These are phyloP conservation scores for Blepharisma japonicum DNA, from an alignment of 73 alveolate genomes.

Conservation along the genomic window DNA sequence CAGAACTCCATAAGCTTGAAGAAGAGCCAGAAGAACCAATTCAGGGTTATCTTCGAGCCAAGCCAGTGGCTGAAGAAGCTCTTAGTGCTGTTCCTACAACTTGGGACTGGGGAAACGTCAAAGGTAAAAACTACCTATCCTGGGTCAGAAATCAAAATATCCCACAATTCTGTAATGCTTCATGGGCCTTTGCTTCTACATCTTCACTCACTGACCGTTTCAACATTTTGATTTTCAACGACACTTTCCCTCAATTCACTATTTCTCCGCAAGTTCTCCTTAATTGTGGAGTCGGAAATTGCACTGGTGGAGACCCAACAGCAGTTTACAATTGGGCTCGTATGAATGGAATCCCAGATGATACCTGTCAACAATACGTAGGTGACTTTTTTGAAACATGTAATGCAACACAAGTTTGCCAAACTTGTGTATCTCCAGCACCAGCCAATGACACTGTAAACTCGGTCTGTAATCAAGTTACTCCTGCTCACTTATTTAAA, in stretches of 20 bases:
- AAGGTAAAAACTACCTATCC: constrained; percentile 83
- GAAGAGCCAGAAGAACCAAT: too few species aligned
- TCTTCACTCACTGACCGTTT: constrained; percentile 85
- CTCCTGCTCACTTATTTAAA: constrained; percentile 28
- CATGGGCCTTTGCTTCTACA: constrained; percentile 96
- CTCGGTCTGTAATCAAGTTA: background rate
- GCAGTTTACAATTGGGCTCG: constrained; percentile 60
- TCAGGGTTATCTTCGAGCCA: too few species aligned
- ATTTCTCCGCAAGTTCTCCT: constrained; percentile 76
- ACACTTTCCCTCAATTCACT: constrained; percentile 78
- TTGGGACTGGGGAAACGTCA: constrained; percentile 60
- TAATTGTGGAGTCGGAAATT: constrained; percentile 70
- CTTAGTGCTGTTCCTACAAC: background rate
- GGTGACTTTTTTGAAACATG: constrained; percentile 51
- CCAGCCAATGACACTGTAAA: constrained; percentile 58
- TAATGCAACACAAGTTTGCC: constrained; percentile 39
- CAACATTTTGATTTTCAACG: constrained; percentile 81
- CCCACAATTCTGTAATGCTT: constrained; percentile 94
- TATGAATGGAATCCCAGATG: constrained; percentile 67
- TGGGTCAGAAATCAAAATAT: constrained; percentile 79
- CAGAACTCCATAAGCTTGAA: too few species aligned
- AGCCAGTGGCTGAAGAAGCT: too few species aligned
- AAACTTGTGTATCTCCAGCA: constrained; percentile 51
- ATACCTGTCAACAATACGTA: constrained; percentile 65
- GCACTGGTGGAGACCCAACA: constrained; percentile 82